These are phyloP conservation scores for Polysphondylium violaceum DNA, from an alignment of 78 protist species.

Conservation along the genomic window DNA sequence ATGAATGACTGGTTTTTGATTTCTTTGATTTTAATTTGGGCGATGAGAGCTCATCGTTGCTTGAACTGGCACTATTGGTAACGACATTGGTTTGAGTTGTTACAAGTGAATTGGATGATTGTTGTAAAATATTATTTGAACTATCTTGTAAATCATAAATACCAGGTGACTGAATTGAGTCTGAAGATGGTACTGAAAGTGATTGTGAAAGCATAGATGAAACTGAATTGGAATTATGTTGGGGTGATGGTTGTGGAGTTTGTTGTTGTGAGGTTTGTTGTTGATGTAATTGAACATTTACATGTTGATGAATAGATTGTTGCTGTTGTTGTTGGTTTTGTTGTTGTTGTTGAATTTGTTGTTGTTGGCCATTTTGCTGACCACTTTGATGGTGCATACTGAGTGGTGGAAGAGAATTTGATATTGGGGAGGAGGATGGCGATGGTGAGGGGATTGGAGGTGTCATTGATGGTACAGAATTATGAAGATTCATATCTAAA, in stretches of 20 bases:
- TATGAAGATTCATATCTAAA: not conserved
- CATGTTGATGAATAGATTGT: slow-evolving; percentile 18
- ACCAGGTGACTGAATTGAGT: slow-evolving; percentile 58
- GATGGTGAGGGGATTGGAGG: slow-evolving; percentile 15
- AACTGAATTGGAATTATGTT: slow-evolving; percentile 28
- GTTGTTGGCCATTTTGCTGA: slow-evolving; percentile 24
- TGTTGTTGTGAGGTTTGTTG: slow-evolving; percentile 42
- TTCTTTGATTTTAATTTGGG: slow-evolving; percentile 31
- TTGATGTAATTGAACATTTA: slow-evolving; percentile 18
- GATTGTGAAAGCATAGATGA: not conserved
- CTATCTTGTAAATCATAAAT: slow-evolving; percentile 26
- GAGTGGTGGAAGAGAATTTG: slow-evolving; percentile 45
- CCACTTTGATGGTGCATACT: slow-evolving; percentile 15
- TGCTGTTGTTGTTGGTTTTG: slow-evolving; percentile 54
- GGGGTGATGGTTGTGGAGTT: slow-evolving; percentile 45
- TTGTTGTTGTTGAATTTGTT: slow-evolving; percentile 40
- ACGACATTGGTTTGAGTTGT: slow-evolving; percentile 6
- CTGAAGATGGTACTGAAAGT: slow-evolving; percentile 27
- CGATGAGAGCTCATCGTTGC: not conserved
- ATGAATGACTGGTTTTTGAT: not conserved
- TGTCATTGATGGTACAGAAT: not conserved
- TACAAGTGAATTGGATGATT: slow-evolving; percentile 6
- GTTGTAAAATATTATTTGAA: not conserved
- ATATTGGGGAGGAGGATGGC: slow-evolving; percentile 8
- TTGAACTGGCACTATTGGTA: not conserved